Base-by-base conservation (phyloP, 2,329 filamentous ascomycete species). In the Podosphaera fusca region DNA sequence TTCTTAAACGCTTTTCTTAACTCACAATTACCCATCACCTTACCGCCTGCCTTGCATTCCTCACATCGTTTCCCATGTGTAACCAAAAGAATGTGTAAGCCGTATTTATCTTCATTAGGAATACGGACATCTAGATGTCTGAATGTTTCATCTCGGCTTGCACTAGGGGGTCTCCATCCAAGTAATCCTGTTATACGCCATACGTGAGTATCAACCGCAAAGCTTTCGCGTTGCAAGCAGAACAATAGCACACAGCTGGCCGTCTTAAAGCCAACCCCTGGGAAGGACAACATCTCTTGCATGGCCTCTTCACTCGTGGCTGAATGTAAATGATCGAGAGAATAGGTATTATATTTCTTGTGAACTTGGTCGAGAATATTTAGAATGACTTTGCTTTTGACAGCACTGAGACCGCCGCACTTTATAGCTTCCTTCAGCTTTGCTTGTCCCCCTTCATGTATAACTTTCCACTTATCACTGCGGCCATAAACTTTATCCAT, bases 391-490 rank as follows among this genome's bases (percentile, higher is more conserved):
- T 76, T 81, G 59, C 79, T 81, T 68, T 89, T 92, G 14, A 74
- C 73, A n/a, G 77, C 75, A 2, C 80, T 82, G 1, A 89, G 71
- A 0, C 87, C 87, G 8, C 85, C 85, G 6, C 71, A 69, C 62
- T 79, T 80, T 64, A 92, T 87, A 6, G 55, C 45, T 35, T 36
- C 46, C 71, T 3, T 50, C n/a, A 92, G 72, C 4, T 83, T 77
- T 45, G 76, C 71, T 3, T 77, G 66, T 0, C 77, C 68, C 1
- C 81, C 78, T 33, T 71, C 67, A 30, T 80, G 77, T 1, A 89
- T 81, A 8, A 78, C 79, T 62, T 87, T 78, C 83, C 84, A 90
- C 65, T 88, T 73, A 6, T 88, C 81, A 57, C 82, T 85, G 2
- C 82, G 82, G 0, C 85, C 84, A 60, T 83, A 88, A 38, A 70